Evolutionary conservation across 371 early-diverging fungal genomes (phyloP).

Genomic region (Syncephalastrum racemosum): DNA sequence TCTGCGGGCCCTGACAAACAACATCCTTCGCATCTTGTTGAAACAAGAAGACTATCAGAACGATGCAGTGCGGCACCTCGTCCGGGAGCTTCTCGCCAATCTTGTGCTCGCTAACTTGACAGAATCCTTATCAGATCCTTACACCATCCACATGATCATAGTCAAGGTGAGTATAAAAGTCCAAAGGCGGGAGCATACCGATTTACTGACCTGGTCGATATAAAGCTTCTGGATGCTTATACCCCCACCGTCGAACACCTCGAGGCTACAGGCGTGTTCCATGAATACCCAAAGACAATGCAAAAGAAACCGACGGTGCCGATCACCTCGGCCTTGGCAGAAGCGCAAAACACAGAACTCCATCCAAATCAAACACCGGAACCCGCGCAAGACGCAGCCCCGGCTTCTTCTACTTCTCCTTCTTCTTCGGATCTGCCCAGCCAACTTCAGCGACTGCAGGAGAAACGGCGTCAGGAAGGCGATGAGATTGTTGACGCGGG

Average conservation of each 20-base stretch:
- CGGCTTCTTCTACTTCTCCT: no score
- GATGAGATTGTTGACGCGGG: constrained; percentile 20
- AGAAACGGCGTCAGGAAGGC: constrained; percentile 29
- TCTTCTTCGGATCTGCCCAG: constrained; percentile 14
- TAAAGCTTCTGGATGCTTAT: constrained; percentile 28
- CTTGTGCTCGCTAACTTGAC: constrained; percentile 48
- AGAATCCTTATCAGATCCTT: constrained; percentile 55
- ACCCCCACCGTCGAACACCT: constrained; percentile 28
- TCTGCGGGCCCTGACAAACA: constrained; percentile 46
- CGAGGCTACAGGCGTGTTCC: constrained; percentile 27
- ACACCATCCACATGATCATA: constrained; percentile 57
- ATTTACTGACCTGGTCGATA: not conserved
- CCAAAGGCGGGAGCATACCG: not conserved
- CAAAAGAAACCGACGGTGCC: not conserved
- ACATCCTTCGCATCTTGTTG: constrained; percentile 40
- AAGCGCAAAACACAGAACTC: constrained; percentile 18
- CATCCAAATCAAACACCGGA: constrained; percentile 2
- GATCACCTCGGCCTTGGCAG: constrained; percentile 11
- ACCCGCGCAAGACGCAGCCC: not conserved
- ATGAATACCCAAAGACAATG: not conserved
- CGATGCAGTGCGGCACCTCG: constrained; percentile 54
- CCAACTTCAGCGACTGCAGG: constrained; percentile 43
- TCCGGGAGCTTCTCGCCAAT: constrained; percentile 54
- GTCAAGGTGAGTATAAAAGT: constrained; percentile 50
- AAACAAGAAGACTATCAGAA: constrained; percentile 47